Conservation (phyloP, 1,284 basidiomycete genomes). For the Mycosarcoma maydis region DNA sequence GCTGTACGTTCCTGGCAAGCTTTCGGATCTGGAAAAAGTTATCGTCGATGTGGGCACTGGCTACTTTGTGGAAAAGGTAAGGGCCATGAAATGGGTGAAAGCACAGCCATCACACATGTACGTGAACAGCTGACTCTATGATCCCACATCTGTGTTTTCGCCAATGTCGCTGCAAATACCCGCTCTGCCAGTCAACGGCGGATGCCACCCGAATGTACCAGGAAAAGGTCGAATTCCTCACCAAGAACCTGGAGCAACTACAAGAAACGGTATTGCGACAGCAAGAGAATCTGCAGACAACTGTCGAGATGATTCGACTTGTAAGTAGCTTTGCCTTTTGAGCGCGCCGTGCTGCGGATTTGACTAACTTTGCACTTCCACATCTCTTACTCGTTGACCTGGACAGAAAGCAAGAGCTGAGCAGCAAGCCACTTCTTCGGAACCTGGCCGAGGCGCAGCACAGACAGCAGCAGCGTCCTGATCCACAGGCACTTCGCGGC, state of each 20-base stretch:
- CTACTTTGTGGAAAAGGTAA: constrained; percentile 92
- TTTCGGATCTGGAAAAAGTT: constrained; percentile 83
- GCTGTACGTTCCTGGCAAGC: constrained; percentile 90
- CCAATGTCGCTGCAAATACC: too few species aligned
- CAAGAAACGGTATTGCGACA: constrained; percentile 64
- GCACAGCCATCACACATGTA: too few species aligned
- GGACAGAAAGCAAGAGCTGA: constrained; percentile 44
- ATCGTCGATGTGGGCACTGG: constrained; percentile 96
- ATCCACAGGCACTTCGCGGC: too few species aligned
- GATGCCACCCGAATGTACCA: constrained; percentile 60
- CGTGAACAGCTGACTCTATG: background rate
- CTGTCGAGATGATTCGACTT: constrained; percentile 59
- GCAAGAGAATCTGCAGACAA: constrained; percentile 64
- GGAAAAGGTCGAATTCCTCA: constrained; percentile 60
- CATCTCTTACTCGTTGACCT: background rate
- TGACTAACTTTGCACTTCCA: background rate
- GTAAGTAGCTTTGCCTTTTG: constrained; percentile 33
- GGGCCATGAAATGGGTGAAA: constrained; percentile 25
- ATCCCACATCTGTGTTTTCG: background rate
- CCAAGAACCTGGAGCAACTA: constrained; percentile 61
- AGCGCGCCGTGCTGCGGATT: background rate
- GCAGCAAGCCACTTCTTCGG: constrained; percentile 24
- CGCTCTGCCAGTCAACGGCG: constrained; percentile 43
- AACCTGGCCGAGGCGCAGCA: too few species aligned
- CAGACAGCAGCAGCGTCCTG: constrained; percentile 13